Evolutionary conservation across 2,329 filamentous ascomycete species (phyloP).

Genomic region (Cryphonectria parasitica): DNA sequence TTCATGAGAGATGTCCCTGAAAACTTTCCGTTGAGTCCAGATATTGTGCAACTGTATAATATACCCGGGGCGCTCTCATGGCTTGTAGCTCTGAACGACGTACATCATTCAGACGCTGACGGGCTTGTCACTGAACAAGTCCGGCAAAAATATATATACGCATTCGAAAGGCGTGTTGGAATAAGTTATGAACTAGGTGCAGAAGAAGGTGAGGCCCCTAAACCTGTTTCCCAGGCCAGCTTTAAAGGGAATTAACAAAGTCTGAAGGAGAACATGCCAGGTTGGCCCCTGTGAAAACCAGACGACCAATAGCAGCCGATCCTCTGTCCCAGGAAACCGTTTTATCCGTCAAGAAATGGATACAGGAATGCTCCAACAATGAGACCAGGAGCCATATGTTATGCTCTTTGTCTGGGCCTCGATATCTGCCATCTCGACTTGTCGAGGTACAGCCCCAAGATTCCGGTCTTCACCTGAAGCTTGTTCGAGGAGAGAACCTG

Average conservation of each 20-base stretch:
- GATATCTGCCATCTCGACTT: background rate
- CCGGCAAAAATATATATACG: background rate
- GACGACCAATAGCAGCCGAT: background rate
- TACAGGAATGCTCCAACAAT: background rate
- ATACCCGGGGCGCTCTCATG: background rate
- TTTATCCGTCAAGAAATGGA: background rate
- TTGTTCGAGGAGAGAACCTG: background rate
- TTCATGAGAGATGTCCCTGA: background rate
- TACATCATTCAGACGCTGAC: background rate
- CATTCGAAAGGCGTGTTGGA: background rate
- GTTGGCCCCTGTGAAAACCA: accelerated
- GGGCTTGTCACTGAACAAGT: background rate
- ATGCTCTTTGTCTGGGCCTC: background rate
- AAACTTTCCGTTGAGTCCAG: background rate
- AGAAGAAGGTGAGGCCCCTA: background rate
- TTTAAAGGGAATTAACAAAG: background rate
- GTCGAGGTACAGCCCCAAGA: background rate
- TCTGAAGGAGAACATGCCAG: background rate
- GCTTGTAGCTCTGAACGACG: background rate
- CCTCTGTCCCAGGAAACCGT: background rate
- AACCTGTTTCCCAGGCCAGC: too few species aligned
- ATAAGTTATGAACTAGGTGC: background rate
- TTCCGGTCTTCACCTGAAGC: background rate
- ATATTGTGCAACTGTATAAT: background rate
- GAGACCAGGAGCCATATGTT: background rate